Evolutionary conservation across 2,329 filamentous ascomycete genomes (phyloP), one percentile per base, ranked within the genome.

Genomic region (Neophaeococcomyces aloes): DNA sequence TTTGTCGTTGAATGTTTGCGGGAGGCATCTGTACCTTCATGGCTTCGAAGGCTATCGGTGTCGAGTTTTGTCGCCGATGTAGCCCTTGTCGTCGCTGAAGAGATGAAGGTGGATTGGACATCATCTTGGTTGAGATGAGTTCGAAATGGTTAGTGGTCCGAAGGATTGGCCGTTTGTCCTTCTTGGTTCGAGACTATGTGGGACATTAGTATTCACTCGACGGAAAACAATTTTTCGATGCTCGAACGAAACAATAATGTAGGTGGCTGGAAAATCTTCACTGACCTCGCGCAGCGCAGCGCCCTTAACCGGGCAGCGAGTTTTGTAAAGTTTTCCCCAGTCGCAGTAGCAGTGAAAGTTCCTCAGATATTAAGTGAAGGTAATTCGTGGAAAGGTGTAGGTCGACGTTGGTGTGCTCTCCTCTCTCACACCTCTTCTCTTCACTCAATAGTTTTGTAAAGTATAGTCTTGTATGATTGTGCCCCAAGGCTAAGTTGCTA

Each of bases 21-120:
- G 62, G 62, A 47, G 67, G 65, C 68, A 72, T 67, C 72, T 72
- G 61, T 66, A 79, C 77, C 74, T 79, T 83, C 61, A 78, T 75
- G 58, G 78, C 77, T 63, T 89, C 84, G 67, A 85, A 84, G 63
- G 75, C 76, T 65, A 55, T 46, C 53, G 85, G 84, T 60, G 84
- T 89, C 59, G 87, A 94, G 60, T 85, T 81, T 71, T 94, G 86
- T 69, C 87, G 83, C 65, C 85, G 77, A 69, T 94, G 86, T 67
- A 78, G 75, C 68, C 78, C 77, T 64, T 80, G 77, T 65, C 79
- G 79, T 66, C 75, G 75, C 63, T 85, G 80, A 71, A 86, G 78
- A 72, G 72, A 79, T 68, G 74, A 78, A 60, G 76, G 72, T 63
- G 77, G 72, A 71, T 81, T 79, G 69, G 83, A 83, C 79, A 87